A percentile compares a stretch with the other conserved stretches of the same genome.
These are phyloP conservation scores for Talinum fruticosum DNA, from an alignment of 148 eudicot species.

Conservation along the genomic window DNA sequence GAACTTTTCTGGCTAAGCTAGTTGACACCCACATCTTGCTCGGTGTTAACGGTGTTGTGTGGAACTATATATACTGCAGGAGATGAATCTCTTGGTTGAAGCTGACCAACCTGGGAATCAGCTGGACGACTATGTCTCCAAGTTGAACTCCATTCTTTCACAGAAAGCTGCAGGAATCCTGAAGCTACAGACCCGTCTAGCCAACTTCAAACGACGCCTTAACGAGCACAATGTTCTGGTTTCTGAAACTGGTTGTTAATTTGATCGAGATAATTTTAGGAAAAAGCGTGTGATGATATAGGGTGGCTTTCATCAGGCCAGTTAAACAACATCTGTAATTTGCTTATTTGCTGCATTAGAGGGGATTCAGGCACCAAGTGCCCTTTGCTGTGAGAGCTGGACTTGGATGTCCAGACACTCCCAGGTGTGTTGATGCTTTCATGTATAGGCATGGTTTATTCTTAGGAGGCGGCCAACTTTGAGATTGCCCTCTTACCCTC, in stretches of 20 bases:
- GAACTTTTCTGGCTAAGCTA: no score
- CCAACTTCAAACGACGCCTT: constrained; percentile 52
- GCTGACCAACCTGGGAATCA: constrained; percentile 73
- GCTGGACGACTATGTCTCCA: constrained; percentile 55
- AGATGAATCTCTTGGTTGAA: constrained; percentile 59
- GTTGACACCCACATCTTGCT: no score
- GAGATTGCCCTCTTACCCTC: background rate
- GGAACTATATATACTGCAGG: constrained; percentile 33
- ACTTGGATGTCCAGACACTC: background rate
- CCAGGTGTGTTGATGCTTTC: background rate
- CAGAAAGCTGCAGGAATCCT: constrained; percentile 64
- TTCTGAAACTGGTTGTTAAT: constrained; percentile 42
- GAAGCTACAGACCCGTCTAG: constrained; percentile 52
- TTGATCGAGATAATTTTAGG: background rate
- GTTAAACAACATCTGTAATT: background rate
- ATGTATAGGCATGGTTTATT: constrained; percentile 2
- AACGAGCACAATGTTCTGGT: constrained; percentile 55
- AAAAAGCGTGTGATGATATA: background rate
- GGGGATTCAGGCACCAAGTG: constrained; percentile 5
- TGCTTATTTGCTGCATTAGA: constrained; percentile 2
- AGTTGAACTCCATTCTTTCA: constrained; percentile 56
- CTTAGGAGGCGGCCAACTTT: background rate
- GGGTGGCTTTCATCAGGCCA: constrained; percentile 1
- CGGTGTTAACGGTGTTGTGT: background rate
- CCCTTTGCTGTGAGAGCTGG: constrained; percentile 1